Base-by-base conservation (phyloP, 208 protist species). In the Plasmodiophora brassicae region DNA sequence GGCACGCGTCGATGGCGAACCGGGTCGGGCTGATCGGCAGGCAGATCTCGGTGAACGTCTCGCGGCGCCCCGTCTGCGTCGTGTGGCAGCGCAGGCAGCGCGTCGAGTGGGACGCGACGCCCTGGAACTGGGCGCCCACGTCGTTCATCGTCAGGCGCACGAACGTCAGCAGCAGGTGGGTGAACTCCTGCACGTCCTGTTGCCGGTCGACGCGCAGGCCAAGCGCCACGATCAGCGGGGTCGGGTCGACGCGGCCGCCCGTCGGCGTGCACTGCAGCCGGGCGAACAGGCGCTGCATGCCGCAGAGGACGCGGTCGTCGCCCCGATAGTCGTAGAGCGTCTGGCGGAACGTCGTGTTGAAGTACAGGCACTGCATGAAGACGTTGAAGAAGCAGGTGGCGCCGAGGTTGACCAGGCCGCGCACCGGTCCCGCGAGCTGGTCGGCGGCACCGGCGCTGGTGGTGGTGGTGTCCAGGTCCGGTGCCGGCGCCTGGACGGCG, bases 301-400 rank as follows among this genome's bases (percentile, higher is more conserved):
- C 65, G 20, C 5, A 8, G 10, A 78, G 20, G 41, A 78, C 65
- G 50, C 20, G 14, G 41, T 78, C 5, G n/a, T 78, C 65, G 5
- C 65, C 65, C 50, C 25, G 20, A 25, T 78, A 38, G 41, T 78
- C n/a, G n/a, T 78, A 78, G n/a, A 78, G 32, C 5, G n/a, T 32
- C n/a, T 78, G 14, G 20, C 65, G 65, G 41, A 78, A 78, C 65
- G n/a, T 78, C 65, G 65, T 36, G n/a, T 78, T 78, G 32, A 8
- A 78, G 65, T 44, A 78, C n/a, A 78, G 41, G 41, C 65, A 78
- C n/a, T 78, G 65, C 32, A 78, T 32, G n/a, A 78, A 78, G 41
- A 78, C 65, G n/a, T 78, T 78, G n/a, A 78, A 78, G 41, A 78
- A 78, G 65, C 65, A 78, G 10, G 65, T 78, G 5, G 65, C 65